A percentile compares a stretch with the other conserved stretches of the same genome.
These are phyloP conservation scores for Berkeleyomyces basicola DNA, from an alignment of 2,329 filamentous ascomycete species.

Conservation along the genomic window DNA sequence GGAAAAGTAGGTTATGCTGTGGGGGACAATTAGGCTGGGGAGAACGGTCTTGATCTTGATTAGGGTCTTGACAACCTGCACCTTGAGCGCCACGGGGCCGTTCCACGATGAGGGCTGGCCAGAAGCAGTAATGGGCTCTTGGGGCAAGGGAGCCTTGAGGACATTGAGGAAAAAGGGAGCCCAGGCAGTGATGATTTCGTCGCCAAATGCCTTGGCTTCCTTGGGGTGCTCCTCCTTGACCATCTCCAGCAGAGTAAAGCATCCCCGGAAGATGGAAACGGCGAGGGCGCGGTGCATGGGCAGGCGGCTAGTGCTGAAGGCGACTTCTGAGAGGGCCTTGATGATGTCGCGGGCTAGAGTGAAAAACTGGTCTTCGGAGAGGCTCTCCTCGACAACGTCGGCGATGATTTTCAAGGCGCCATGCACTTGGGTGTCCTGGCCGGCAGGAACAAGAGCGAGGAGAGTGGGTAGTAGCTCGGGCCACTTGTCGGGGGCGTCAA, in stretches of 20 bases:
- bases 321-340: constrained; percentile 66
- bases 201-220: constrained; percentile 76
- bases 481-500: constrained; percentile 92
- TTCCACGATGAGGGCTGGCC: constrained; percentile 53
- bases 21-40: constrained; percentile 61
- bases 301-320: constrained; percentile 57
- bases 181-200: constrained; percentile 71
- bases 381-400: constrained; percentile 82
- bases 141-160: constrained; percentile 59
- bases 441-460: constrained; percentile 58
- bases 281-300: constrained; percentile 66
- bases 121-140: constrained; percentile 32
- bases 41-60: constrained; percentile 80
- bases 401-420: constrained; percentile 75
- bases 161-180: constrained; percentile 73
- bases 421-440: constrained; percentile 66
- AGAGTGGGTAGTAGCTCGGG: constrained; percentile 71
- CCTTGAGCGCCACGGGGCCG: constrained; percentile 68
- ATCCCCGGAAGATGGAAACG: constrained; percentile 76
- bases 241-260: constrained; percentile 92
- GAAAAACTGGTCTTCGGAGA: constrained; percentile 93
- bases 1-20: constrained; percentile 69
- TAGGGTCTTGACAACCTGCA: constrained; percentile 86
- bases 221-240: constrained; percentile 82
- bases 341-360: constrained; percentile 73